Evolutionary conservation across 2,329 filamentous ascomycete genomes (phyloP).

Genomic region (Fusarium bactridioides): DNA sequence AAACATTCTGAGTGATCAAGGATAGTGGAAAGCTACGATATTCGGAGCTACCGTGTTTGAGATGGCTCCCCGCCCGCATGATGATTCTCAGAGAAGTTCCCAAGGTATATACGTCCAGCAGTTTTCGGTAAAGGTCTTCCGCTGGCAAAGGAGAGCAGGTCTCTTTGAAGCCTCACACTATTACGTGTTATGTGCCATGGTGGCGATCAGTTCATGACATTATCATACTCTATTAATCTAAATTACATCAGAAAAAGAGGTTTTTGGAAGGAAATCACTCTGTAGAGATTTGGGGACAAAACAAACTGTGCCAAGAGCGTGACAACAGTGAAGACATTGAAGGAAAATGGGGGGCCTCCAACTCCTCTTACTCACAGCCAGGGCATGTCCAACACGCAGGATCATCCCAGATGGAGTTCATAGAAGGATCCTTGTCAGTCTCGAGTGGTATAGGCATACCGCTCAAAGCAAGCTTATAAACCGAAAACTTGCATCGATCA

Average conservation of each 20-base stretch:
- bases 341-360: background rate
- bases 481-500: background rate
- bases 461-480: background rate
- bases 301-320: background rate
- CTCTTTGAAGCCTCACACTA: rapidly evolving
- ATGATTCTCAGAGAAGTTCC: rapidly evolving
- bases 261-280: background rate
- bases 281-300: background rate
- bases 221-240: background rate
- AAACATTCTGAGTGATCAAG: background rate
- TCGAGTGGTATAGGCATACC: background rate
- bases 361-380: background rate
- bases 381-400: conserved; percentile 2
- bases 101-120: rapidly evolving
- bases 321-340: rapidly evolving
- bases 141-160: too few relatives aligned
- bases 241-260: background rate
- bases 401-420: conserved; percentile 5
- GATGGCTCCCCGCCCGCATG: rapidly evolving
- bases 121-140: background rate
- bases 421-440: background rate
- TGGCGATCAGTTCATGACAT: background rate
- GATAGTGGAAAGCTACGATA: too few relatives aligned
- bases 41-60: rapidly evolving
- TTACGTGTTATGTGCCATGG: too few relatives aligned